phyloP scores from a whole-genome alignment of 2,329 filamentous ascomycete genomes.

The Fusarium sp. region DNA sequence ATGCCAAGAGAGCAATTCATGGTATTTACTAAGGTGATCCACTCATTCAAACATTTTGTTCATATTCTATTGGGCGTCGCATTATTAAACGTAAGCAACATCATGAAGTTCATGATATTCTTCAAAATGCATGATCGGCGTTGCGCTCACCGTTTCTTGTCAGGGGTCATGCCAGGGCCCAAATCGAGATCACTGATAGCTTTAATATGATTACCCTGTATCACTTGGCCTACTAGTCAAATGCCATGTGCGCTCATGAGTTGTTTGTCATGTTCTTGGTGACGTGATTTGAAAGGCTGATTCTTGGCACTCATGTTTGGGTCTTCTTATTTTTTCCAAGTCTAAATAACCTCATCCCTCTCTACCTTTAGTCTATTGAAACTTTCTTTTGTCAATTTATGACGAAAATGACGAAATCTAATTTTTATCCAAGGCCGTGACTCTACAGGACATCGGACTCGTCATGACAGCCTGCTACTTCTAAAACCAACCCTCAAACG shows the following conservation, averaged over 20 bases:
- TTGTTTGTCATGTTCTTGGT: not conserved
- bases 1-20: slow-evolving; percentile 17
- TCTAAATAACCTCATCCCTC: rapidly evolving
- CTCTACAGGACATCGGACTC: no score
- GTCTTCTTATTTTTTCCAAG: not conserved
- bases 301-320: not conserved
- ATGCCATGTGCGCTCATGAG: not conserved
- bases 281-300: not conserved
- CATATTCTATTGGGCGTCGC: slow-evolving; percentile 19
- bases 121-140: slow-evolving; percentile 32
- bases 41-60: slow-evolving; percentile 6
- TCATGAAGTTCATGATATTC: slow-evolving; percentile 37
- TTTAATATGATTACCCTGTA: not conserved
- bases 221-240: not conserved
- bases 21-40: slow-evolving; percentile 22
- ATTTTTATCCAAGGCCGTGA: not conserved
- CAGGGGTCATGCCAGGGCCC: slow-evolving; percentile 9
- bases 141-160: slow-evolving; percentile 26
- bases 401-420: rapidly evolving
- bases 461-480: not conserved
- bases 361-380: rapidly evolving
- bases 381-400: rapidly evolving
- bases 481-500: not conserved
- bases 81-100: slow-evolving; percentile 29
- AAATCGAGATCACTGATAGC: not conserved